Conservation (phyloP, 768 basidiomycete species). For the Cubamyces lactineus region DNA sequence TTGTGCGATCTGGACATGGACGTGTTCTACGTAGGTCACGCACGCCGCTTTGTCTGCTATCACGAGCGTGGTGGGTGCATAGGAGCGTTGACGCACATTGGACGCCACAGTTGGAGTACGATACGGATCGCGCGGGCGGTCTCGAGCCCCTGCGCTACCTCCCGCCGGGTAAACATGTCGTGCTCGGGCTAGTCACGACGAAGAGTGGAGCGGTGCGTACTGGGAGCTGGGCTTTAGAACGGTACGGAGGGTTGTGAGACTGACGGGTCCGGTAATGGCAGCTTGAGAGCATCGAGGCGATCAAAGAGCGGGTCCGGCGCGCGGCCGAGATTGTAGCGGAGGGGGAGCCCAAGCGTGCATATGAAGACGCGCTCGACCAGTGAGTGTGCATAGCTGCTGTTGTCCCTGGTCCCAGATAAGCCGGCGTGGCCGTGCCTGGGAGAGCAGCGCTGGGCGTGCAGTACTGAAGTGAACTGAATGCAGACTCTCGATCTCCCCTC, state of each 20-base stretch:
- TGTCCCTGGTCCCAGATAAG: background rate
- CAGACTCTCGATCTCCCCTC: slow-evolving; percentile 48
- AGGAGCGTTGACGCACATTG: slow-evolving; percentile 3
- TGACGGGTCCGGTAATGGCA: slow-evolving; percentile 18
- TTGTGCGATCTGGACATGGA: slow-evolving; percentile 64
- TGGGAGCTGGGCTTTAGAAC: background rate
- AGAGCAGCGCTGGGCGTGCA: background rate
- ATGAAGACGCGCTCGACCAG: slow-evolving; percentile 45
- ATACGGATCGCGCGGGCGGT: slow-evolving; percentile 60
- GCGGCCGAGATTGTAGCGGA: slow-evolving; percentile 46
- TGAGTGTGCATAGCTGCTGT: slow-evolving; percentile 16
- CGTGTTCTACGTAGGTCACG: slow-evolving; percentile 41
- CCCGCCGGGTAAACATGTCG: slow-evolving; percentile 46
- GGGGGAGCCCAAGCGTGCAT: slow-evolving; percentile 37
- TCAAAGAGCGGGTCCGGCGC: slow-evolving; percentile 44
- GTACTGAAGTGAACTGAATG: background rate
- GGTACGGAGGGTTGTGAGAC: background rate
- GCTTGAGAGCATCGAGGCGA: slow-evolving; percentile 44
- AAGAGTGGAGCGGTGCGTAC: slow-evolving; percentile 40
- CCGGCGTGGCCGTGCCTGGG: background rate
- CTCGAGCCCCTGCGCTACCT: slow-evolving; percentile 55
- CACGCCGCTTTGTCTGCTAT: background rate
- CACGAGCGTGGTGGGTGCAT: background rate
- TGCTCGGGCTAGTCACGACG: slow-evolving; percentile 50
- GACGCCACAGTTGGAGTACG: slow-evolving; percentile 55